A percentile compares a stretch with the other conserved stretches of the same genome.
Evolutionary conservation across 345 rosid species (phyloP).

Genomic region (Lepidium africanum): DNA sequence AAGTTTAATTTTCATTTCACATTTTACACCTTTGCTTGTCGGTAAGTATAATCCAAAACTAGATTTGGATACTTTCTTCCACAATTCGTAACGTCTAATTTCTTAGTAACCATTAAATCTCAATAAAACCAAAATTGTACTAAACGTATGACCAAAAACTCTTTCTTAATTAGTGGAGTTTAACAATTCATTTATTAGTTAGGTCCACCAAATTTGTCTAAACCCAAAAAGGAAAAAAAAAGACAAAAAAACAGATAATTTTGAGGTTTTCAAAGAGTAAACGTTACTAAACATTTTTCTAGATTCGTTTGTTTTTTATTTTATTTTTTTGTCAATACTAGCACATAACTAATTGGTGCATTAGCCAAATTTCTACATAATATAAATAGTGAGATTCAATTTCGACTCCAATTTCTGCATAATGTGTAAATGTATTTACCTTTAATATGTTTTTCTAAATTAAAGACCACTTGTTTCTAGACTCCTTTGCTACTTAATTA

Average conservation of each 20-base stretch:
- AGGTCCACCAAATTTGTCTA: background rate
- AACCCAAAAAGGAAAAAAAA: background rate
- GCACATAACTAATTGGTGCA: no score
- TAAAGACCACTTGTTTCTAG: no score
- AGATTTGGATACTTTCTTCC: constrained; percentile 6
- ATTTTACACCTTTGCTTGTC: background rate
- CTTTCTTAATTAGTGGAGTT: background rate
- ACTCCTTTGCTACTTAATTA: background rate
- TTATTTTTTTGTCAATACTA: no score
- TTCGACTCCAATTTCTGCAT: no score
- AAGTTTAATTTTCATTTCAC: background rate
- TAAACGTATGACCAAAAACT: background rate
- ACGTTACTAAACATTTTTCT: background rate
- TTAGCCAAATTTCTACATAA: no score
- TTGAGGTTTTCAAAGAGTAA: constrained; percentile 1
- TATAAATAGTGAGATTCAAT: no score
- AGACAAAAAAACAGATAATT: background rate
- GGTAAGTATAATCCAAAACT: background rate
- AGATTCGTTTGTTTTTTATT: no score
- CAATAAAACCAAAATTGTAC: background rate
- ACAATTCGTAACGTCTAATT: background rate
- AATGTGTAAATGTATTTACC: no score
- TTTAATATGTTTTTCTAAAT: no score
- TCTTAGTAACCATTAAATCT: background rate
- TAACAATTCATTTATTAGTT: background rate